Evolutionary conservation across 805 yeast genomes (phyloP).

Genomic region (Brettanomyces naardenensis): DNA sequence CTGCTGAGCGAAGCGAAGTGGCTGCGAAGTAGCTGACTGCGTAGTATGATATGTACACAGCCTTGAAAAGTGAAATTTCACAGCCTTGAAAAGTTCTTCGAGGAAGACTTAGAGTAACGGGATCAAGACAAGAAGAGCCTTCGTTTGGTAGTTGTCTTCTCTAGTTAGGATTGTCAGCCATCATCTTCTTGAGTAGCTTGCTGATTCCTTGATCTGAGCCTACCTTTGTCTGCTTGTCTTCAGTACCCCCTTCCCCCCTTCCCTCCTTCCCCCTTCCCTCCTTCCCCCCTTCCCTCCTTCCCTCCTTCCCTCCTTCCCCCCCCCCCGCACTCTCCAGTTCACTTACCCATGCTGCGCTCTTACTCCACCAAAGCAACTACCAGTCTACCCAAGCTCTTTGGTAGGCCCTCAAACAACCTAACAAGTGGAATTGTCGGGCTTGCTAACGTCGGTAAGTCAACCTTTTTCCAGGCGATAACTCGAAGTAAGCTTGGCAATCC

Average conservation of each 20-base stretch:
- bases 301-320: background rate
- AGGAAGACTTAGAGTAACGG: too few relatives aligned
- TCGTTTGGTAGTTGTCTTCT: too few relatives aligned
- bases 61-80: too few relatives aligned
- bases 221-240: background rate
- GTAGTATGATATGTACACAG: too few relatives aligned
- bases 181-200: too few relatives aligned
- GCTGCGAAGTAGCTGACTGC: too few relatives aligned
- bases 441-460: constrained; percentile 60
- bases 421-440: constrained; percentile 48
- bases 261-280: background rate
- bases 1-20: too few relatives aligned
- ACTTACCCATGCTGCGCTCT: constrained; percentile 4
- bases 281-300: background rate
- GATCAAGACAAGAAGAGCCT: too few relatives aligned
- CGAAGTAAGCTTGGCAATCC: constrained; percentile 57
- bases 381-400: constrained; percentile 16
- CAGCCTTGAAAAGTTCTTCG: too few relatives aligned
- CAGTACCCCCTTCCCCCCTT: background rate
- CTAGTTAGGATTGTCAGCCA: too few relatives aligned
- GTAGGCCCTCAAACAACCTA: constrained; percentile 28
- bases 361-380: constrained; percentile 1
- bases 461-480: constrained; percentile 55
- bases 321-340: background rate
- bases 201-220: too few relatives aligned